These are phyloP conservation scores for Diplodia corticola DNA, from an alignment of 2,329 filamentous ascomycete species.

Conservation along the genomic window DNA sequence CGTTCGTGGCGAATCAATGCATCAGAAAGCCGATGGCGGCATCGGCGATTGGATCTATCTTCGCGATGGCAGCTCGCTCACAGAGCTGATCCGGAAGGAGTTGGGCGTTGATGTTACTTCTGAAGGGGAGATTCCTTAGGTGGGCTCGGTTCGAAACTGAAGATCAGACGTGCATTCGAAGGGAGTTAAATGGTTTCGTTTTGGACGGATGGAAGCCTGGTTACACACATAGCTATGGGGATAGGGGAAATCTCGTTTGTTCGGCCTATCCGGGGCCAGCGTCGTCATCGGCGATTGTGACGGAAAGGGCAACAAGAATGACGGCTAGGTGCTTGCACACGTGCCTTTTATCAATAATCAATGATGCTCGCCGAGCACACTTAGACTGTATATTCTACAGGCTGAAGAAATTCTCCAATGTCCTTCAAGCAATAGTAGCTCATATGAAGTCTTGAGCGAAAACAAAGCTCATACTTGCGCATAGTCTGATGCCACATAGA, in stretches of 20 bases:
- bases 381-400: background rate
- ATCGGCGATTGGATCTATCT: slow-evolving; percentile 83
- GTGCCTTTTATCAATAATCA: background rate
- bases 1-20: slow-evolving; percentile 67
- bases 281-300: background rate
- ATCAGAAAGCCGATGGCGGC: slow-evolving; percentile 75
- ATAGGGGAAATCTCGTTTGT: background rate
- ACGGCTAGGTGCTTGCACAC: background rate
- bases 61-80: slow-evolving; percentile 76
- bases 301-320: background rate
- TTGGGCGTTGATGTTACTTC: slow-evolving; percentile 61
- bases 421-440: background rate
- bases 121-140: slow-evolving; percentile 29
- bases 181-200: slow-evolving; percentile 2
- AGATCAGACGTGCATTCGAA: slow-evolving; percentile 6
- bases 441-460: background rate
- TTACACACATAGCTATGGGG: background rate
- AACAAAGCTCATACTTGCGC: background rate
- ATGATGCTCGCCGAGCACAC: background rate
- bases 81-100: slow-evolving; percentile 72
- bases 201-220: background rate
- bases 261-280: background rate
- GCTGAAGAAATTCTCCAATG: background rate
- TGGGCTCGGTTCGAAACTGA: background rate
- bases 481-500: background rate